A percentile compares a stretch with the other conserved stretches of the same genome.
phyloP scores from a whole-genome alignment of 2,329 filamentous ascomycete species.

The Alternaria dauci region DNA sequence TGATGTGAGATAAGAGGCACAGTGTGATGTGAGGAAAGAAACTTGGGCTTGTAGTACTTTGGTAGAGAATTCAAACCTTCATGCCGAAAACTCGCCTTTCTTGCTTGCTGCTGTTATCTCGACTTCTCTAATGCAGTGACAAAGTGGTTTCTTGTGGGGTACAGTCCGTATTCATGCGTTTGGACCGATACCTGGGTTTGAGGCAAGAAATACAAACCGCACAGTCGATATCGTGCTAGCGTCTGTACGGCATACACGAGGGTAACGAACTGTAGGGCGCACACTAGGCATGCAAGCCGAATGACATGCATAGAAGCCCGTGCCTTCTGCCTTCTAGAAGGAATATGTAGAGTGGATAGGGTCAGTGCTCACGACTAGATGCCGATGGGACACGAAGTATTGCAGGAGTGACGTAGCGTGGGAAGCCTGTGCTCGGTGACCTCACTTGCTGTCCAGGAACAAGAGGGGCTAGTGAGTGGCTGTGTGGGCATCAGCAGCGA shows the following conservation, averaged over 20 bases:
- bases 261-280: not conserved
- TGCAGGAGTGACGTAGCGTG: not conserved
- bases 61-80: not conserved
- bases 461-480: not conserved
- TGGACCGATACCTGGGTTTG: not conserved
- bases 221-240: not conserved
- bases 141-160: not conserved
- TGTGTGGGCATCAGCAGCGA: not conserved
- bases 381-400: not conserved
- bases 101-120: not conserved
- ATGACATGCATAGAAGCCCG: not conserved
- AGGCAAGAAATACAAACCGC: not conserved
- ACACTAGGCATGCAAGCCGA: not conserved
- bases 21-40: not conserved
- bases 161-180: not conserved
- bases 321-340: not conserved
- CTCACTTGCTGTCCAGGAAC: not conserved
- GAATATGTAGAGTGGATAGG: not conserved
- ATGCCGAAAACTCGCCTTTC: not conserved
- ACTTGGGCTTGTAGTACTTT: not conserved
- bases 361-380: not conserved
- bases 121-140: not conserved
- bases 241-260: not conserved
- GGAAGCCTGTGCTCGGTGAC: not conserved
- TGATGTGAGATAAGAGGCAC: not conserved